phyloP scores from a whole-genome alignment of 192 early-diverging fungal genomes.

The Backusella australiensis region DNA sequence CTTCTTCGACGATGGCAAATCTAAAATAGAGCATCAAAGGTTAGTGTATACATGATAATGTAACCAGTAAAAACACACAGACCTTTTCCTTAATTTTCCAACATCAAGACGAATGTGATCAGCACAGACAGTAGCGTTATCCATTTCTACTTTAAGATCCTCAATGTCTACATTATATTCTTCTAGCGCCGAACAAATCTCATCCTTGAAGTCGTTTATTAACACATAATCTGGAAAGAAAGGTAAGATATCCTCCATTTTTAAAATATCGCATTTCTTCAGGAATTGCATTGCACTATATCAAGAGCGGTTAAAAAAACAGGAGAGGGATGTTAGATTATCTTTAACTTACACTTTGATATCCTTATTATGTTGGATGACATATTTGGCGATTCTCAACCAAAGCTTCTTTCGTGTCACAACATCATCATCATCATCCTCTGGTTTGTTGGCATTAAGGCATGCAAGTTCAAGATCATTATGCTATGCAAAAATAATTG shows the following conservation, averaged over 20 bases:
- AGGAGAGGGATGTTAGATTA: not conserved
- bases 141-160: conserved; percentile 87
- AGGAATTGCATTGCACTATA: conserved; percentile 82
- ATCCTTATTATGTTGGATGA: conserved; percentile 79
- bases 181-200: conserved; percentile 88
- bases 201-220: conserved; percentile 95
- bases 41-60: not conserved
- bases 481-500: conserved; percentile 42
- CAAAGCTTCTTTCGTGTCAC: conserved; percentile 82
- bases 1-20: conserved; percentile 61
- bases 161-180: conserved; percentile 91
- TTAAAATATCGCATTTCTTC: conserved; percentile 75
- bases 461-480: conserved; percentile 85
- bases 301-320: not conserved
- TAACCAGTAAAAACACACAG: not conserved
- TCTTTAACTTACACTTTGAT: conserved; percentile 64
- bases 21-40: conserved; percentile 21
- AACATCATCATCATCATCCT: conserved; percentile 71
- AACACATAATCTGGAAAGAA: conserved; percentile 97
- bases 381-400: conserved; percentile 91
- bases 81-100: conserved; percentile 76
- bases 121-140: conserved; percentile 88
- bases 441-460: conserved; percentile 90
- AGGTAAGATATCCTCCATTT: conserved; percentile 94
- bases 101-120: conserved; percentile 92